A percentile compares a stretch with the other conserved stretches of the same genome.
phyloP scores from a whole-genome alignment of 495 filamentous ascomycete species.

The Penicillium bovifimosum region DNA sequence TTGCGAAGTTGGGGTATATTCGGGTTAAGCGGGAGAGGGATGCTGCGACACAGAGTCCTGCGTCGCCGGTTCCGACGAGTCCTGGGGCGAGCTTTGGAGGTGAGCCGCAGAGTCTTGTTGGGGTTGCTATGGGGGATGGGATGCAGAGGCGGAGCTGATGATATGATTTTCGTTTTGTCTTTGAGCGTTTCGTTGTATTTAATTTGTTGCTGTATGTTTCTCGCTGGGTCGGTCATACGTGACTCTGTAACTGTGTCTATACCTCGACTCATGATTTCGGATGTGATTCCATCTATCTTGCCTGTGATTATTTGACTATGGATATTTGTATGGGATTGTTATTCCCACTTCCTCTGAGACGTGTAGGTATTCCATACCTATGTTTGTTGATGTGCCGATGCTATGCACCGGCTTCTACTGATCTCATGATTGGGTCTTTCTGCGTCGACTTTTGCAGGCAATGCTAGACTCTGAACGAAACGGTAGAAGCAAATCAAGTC shows the following conservation, averaged over 20 bases:
- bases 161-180: not conserved
- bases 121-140: slow-evolving; percentile 34
- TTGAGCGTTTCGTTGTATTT: slow-evolving; percentile 1
- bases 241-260: not conserved
- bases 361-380: too few relatives aligned
- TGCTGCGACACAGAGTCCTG: slow-evolving; percentile 27
- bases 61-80: slow-evolving; percentile 9
- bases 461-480: not conserved
- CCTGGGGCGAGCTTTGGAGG: slow-evolving; percentile 22
- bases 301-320: not conserved
- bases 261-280: not conserved
- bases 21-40: slow-evolving; percentile 63
- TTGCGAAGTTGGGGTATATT: slow-evolving; percentile 75
- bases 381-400: not conserved
- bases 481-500: not conserved
- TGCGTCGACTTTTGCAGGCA: not conserved
- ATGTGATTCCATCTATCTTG: not conserved
- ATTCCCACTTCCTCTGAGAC: too few relatives aligned
- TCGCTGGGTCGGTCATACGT: not conserved
- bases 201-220: not conserved
- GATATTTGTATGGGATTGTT: not conserved
- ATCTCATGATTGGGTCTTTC: not conserved
- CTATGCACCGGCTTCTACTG: not conserved
- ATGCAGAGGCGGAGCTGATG: slow-evolving; percentile 18
- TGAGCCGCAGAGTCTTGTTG: slow-evolving; percentile 37